Evolutionary conservation across 2,329 filamentous ascomycete species (phyloP), one percentile per base, ranked within the genome.

Genomic region (Fusarium subglutinans): DNA sequence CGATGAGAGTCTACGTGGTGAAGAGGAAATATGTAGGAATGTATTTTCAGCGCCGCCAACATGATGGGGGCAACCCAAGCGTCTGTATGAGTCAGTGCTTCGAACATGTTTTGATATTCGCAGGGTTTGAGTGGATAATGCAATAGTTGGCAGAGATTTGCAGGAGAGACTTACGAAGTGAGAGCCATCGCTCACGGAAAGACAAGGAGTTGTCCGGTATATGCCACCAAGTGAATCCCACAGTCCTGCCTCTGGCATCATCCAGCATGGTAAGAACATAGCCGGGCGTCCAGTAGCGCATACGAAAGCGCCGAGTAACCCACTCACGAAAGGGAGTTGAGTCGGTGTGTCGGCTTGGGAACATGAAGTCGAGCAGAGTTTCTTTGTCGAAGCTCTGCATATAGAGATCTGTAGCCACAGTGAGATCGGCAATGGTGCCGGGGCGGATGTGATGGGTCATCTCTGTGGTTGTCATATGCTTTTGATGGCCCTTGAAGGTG

Each of bases 151-250:
- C 28, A 35, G 59, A 40, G 45, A 30, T 14, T 24, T 24, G n/a
- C 38, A 37, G 38, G 54, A 43, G 30, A 40, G 45, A 76, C 80
- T 69, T 77, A 82, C 81, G 78, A 18, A 78, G 71, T 35, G 77
- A 77, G 12, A 82, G 63, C 80, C 80, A 83, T 35, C 79, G 73
- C 69, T 81, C 76, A 10, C 61, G 70, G 38, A 82, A 79, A 8
- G 76, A 65, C 10, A 81, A 40, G n/a, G 77, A 73, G 13, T 63
- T 65, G 5, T 43, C 47, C 6, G 81, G 80, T 28, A 75, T 75
- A 65, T 81, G 79, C 80, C 82, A 82, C 79, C 80, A 84, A 11
- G 80, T 67, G 47, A 83, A 81, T 4, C 74, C 82, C 11, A 80
- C 79, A 10, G 80, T 30, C 11, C 38, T 66, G 12, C 65, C 69